A percentile compares a stretch with the other conserved stretches of the same genome.
These are phyloP conservation scores for Teunomyces tritomae DNA, from an alignment of 805 yeast genomes.

Conservation along the genomic window DNA sequence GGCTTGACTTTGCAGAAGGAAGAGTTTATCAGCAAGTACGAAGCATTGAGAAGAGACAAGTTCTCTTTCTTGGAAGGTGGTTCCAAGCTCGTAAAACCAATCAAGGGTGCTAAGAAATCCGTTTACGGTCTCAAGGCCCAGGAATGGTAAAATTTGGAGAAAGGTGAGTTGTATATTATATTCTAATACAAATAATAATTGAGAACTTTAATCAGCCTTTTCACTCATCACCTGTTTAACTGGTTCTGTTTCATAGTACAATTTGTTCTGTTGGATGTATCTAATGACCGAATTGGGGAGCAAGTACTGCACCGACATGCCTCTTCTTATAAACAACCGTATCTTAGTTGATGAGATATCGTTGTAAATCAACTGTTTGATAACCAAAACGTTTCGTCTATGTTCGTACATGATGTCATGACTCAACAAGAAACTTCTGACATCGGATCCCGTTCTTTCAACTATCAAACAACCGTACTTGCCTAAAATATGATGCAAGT, in stretches of 20 bases:
- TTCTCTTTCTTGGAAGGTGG: constrained; percentile 95
- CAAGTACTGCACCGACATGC: constrained; percentile 94
- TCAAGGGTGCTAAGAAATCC: constrained; percentile 65
- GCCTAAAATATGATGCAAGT: constrained; percentile 91
- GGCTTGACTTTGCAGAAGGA: constrained; percentile 93
- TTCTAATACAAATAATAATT: not conserved
- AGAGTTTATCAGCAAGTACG: constrained; percentile 68
- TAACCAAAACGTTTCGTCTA: constrained; percentile 86
- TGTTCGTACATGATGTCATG: constrained; percentile 98
- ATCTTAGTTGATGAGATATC: constrained; percentile 96
- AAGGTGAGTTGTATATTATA: not conserved
- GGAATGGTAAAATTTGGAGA: constrained; percentile 56
- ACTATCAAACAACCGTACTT: constrained; percentile 95
- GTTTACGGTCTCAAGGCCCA: constrained; percentile 65
- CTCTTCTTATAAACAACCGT: constrained; percentile 84
- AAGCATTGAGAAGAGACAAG: constrained; percentile 68
- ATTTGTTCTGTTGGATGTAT: constrained; percentile 87
- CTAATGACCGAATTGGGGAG: constrained; percentile 93
- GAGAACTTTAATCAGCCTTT: constrained; percentile 18
- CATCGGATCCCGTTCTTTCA: constrained; percentile 96
- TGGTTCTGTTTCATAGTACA: constrained; percentile 89
- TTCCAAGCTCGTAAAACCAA: constrained; percentile 62
- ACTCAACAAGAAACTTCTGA: constrained; percentile 81
- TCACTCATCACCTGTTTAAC: constrained; percentile 75
- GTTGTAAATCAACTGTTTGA: constrained; percentile 93